Base-by-base conservation (phyloP, 2,329 filamentous ascomycete species). In the Colletotrichum spinosum region DNA sequence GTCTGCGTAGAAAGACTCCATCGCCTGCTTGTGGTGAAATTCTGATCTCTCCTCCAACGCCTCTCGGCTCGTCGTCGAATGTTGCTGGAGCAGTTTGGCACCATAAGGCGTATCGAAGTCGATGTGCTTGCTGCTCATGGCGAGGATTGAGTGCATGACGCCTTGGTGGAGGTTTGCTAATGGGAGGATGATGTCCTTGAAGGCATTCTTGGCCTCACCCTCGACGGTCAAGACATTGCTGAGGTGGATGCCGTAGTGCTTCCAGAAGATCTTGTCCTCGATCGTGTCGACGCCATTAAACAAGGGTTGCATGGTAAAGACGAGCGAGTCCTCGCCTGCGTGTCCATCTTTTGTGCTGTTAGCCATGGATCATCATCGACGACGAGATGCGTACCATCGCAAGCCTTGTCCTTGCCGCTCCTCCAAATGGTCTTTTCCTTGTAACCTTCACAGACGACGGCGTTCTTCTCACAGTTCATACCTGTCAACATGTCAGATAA, bases 391-490 rank as follows among this genome's bases (percentile, higher is more conserved):
- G 70, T 80, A 88, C 87, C 86, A 80, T 93, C 89, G 80, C 91
- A 89, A 39, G 88, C 85, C 73, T 85, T 90, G 76, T 95, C 91
- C 74, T 88, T 93, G 35, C 93, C 93, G 73, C 92, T 94, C 76
- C 90, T 93, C 94, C 94, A 97, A 56, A 93, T 86, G 64, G 92
- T 91, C 75, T 93, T 93, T 67, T 93, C 91, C 55, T 92, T 92
- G 74, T 97, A 97, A 11, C 94, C 94, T 78, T 97, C 93, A 74
- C 94, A 97, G 11, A 94, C 88, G 11, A 97, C 92, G 8, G 93
- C 93, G 75, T 97, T 97, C 83, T 97, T 97, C 79, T 96, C 91
- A 74, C 94, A 97, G 72, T 97, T 97, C 77, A 93, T 84, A 71
- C 92, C 91, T 93, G 62, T 61, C 69, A 76, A 35, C 53, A 63